Evolutionary conservation across 2,329 filamentous ascomycete genomes (phyloP).

Genomic region (Blastomyces silverae): DNA sequence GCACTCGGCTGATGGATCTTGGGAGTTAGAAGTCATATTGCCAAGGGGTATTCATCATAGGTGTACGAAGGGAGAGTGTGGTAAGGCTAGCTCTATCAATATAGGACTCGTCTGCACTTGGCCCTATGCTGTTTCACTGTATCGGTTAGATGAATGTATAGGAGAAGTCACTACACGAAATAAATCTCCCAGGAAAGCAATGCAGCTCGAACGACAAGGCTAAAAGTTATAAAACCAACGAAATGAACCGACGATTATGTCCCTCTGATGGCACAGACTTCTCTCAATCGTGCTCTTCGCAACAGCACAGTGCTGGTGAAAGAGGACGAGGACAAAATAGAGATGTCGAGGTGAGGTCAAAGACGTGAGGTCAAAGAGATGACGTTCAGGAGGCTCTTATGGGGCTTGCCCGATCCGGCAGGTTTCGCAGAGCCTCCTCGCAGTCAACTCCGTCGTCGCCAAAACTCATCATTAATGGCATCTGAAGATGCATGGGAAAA

Average conservation of each 20-base stretch:
- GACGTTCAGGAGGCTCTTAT: constrained; percentile 6
- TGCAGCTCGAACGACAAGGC: background rate
- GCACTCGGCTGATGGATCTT: background rate
- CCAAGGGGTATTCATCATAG: background rate
- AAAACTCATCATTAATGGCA: background rate
- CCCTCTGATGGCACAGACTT: background rate
- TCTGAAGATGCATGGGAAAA: background rate
- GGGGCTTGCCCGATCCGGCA: constrained; percentile 3
- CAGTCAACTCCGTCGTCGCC: background rate
- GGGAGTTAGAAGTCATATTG: background rate
- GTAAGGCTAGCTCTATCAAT: background rate
- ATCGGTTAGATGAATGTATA: background rate
- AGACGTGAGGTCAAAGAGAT: background rate
- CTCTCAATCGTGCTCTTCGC: too few species aligned
- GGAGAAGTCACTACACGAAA: background rate
- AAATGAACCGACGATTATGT: background rate
- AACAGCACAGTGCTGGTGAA: constrained; percentile 2
- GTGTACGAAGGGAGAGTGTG: background rate
- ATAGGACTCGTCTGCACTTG: background rate
- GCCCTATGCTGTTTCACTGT: background rate
- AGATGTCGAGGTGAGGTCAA: background rate
- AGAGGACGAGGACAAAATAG: background rate
- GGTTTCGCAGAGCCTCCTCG: constrained; percentile 5
- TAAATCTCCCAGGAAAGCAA: background rate
- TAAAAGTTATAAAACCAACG: background rate